These are phyloP conservation scores for Zasmidium angulare DNA, from an alignment of 2,329 filamentous ascomycete species.

Conservation along the genomic window DNA sequence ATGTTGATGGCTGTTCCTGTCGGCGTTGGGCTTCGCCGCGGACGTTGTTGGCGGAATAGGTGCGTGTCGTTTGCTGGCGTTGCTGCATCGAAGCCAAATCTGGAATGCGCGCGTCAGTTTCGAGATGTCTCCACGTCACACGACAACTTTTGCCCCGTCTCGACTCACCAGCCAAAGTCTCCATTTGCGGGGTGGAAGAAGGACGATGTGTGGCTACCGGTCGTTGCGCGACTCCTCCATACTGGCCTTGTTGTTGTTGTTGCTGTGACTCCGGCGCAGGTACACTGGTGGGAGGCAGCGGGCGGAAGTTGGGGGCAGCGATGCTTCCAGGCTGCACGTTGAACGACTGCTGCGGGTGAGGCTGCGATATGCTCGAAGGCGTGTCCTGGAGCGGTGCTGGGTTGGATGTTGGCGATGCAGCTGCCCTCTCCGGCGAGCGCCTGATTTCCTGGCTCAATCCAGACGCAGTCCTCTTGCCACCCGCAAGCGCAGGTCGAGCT, in stretches of 20 bases:
- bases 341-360: slow-evolving; percentile 11
- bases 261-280: slow-evolving; percentile 15
- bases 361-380: slow-evolving; percentile 8
- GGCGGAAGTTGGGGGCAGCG: slow-evolving; percentile 22
- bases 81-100: slow-evolving; percentile 51
- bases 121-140: not conserved
- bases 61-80: slow-evolving; percentile 42
- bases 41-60: slow-evolving; percentile 32
- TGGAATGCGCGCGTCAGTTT: slow-evolving; percentile 20
- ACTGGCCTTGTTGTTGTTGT: too few species aligned
- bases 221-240: slow-evolving; percentile 22
- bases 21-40: slow-evolving; percentile 35
- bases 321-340: slow-evolving; percentile 11
- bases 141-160: not conserved
- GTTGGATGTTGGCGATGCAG: slow-evolving; percentile 21
- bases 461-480: slow-evolving; percentile 39
- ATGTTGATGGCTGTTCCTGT: slow-evolving; percentile 6
- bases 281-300: slow-evolving; percentile 26
- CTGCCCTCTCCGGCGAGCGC: slow-evolving; percentile 34
- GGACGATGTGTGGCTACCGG: slow-evolving; percentile 37
- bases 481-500: slow-evolving; percentile 19
- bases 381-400: not conserved
- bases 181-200: slow-evolving; percentile 49
- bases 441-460: slow-evolving; percentile 44
- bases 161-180: slow-evolving; percentile 47